These are phyloP conservation scores for Kitagawia praeruptora DNA, from an alignment of 129 eudicot genomes.

Conservation along the genomic window DNA sequence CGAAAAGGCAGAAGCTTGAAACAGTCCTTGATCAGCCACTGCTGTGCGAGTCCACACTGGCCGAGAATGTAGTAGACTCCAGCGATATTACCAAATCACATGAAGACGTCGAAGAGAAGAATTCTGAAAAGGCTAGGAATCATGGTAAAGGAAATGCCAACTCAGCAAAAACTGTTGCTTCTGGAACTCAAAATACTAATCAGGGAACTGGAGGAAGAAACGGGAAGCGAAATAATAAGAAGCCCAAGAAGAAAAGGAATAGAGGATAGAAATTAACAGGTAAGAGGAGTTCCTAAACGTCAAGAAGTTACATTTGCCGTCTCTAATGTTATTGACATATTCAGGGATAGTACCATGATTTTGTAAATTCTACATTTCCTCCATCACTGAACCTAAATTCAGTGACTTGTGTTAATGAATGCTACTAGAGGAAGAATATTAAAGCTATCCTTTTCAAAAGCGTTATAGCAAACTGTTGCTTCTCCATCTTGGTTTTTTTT, in stretches of 20 bases:
- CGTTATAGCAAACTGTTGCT: too few relatives aligned
- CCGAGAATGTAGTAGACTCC: conserved; percentile 1
- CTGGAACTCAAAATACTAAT: conserved; percentile 1
- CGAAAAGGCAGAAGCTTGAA: conserved; percentile 21
- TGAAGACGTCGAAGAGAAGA: neutral
- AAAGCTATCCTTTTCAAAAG: too few relatives aligned
- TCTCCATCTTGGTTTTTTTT: too few relatives aligned
- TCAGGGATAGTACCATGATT: neutral
- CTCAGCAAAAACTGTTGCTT: neutral
- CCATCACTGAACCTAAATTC: neutral
- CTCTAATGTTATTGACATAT: neutral
- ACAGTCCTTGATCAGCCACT: conserved; percentile 12
- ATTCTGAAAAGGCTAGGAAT: neutral
- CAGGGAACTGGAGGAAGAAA: neutral
- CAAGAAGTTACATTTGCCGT: neutral
- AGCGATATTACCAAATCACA: conserved; percentile 10
- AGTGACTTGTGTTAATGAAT: too few relatives aligned
- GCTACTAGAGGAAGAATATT: neutral
- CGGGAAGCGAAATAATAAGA: conserved; percentile 3
- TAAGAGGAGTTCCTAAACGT: neutral
- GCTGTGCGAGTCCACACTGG: neutral
- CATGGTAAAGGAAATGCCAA: neutral
- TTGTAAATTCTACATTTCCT: neutral
- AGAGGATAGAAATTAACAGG: neutral
- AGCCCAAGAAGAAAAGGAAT: conserved; percentile 14